A percentile compares a stretch with the other conserved stretches of the same genome.
Evolutionary conservation across 1,139 yeast genomes (phyloP).

Genomic region (Suhomyces choctaworum): DNA sequence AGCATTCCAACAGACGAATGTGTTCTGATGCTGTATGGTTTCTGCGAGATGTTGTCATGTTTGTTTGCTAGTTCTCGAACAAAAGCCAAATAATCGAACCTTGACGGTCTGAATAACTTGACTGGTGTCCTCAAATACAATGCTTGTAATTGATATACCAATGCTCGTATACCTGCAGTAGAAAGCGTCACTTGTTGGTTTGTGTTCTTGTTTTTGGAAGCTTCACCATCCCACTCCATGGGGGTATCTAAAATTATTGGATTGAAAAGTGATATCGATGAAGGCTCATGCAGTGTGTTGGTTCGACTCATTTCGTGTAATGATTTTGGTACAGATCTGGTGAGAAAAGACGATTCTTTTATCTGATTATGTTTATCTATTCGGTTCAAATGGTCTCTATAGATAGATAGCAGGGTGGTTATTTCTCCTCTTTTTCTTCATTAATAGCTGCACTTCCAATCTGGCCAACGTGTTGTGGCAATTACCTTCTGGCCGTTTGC

Average conservation of each 20-base stretch:
- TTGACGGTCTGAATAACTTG: slow-evolving; percentile 83
- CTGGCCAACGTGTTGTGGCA: too few species aligned
- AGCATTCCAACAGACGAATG: slow-evolving; percentile 79
- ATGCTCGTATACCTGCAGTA: slow-evolving; percentile 82
- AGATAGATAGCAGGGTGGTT: too few species aligned
- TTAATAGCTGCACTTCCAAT: too few species aligned
- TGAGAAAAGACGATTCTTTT: too few species aligned
- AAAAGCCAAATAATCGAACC: slow-evolving; percentile 80
- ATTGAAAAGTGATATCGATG: background rate
- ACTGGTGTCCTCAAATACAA: slow-evolving; percentile 81
- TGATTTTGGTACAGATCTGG: too few species aligned
- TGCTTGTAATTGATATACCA: slow-evolving; percentile 76
- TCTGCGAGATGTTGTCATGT: slow-evolving; percentile 47
- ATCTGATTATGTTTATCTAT: too few species aligned
- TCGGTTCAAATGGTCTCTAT: too few species aligned
- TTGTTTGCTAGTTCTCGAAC: slow-evolving; percentile 55
- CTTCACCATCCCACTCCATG: slow-evolving; percentile 5
- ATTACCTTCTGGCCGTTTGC: too few species aligned
- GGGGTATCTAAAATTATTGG: slow-evolving; percentile 5
- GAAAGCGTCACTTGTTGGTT: slow-evolving; percentile 49
- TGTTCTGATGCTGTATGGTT: slow-evolving; percentile 68
- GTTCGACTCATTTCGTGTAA: slow-evolving; percentile 5
- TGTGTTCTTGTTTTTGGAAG: slow-evolving; percentile 12
- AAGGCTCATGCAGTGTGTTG: slow-evolving; percentile 1
- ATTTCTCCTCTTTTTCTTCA: too few species aligned